Base-by-base conservation (phyloP, 2,329 filamentous ascomycete genomes). In the Coniochaeta hoffmannii region DNA sequence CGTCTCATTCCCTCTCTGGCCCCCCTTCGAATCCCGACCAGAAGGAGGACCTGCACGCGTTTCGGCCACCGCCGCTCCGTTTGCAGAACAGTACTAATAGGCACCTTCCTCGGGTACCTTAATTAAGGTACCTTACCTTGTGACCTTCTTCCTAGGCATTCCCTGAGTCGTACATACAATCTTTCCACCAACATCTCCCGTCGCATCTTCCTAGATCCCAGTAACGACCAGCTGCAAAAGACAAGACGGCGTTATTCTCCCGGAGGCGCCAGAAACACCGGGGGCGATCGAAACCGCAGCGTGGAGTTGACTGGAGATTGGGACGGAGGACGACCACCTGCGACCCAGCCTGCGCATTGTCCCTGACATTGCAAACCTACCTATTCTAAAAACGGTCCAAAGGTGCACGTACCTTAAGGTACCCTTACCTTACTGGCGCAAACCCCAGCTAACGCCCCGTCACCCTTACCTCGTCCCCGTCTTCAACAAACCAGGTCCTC, bases 1-100 rank as follows among this genome's bases (percentile, higher is more conserved):
- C 59, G 57, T 56, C 58, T 54, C 59, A 57, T 32, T 57, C 53
- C 55, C 51, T n/a, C n/a, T n/a, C n/a, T n/a, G n/a, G n/a, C 54
- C 41, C 52, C 54, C 53, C 55, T 54, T 59, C 59, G 34, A 54
- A 53, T n/a, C n/a, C n/a, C n/a, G n/a, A n/a, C n/a, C n/a, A n/a
- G n/a, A n/a, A n/a, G n/a, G n/a, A n/a, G n/a, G n/a, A n/a, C n/a
- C n/a, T n/a, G n/a, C n/a, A n/a, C n/a, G n/a, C n/a, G n/a, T n/a
- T n/a, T n/a, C n/a, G n/a, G n/a, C n/a, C n/a, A n/a, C 30, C 30
- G 12, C 30, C 7, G 7, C 30, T 32, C 30, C 30, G 30, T 32
- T 32, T 32, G 30, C 30, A 32, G 30, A 32, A n/a, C n/a, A n/a
- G n/a, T n/a, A n/a, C n/a, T n/a, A n/a, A n/a, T n/a, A 32, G 12